Evolutionary conservation across 345 rosid species (phyloP).

Genomic region (Capsella bursapastoris): DNA sequence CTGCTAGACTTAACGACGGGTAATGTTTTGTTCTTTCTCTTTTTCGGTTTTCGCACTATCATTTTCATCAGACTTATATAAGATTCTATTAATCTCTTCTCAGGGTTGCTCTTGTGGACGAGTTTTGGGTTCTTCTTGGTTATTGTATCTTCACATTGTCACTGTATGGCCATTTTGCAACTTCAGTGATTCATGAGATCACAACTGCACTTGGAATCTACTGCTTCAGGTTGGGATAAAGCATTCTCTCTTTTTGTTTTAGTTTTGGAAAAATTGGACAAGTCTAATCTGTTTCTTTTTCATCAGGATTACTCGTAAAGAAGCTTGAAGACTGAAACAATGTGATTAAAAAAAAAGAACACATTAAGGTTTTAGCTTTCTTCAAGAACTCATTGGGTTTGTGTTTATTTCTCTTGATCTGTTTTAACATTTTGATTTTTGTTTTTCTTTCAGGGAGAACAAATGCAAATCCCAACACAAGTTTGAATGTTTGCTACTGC

Average conservation of each 20-base stretch:
- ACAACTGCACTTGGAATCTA: conserved; percentile 89
- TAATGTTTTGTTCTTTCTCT: conserved; percentile 41
- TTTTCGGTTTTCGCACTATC: not conserved
- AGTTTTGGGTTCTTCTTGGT: conserved; percentile 94
- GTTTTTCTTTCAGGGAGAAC: conserved; percentile 24
- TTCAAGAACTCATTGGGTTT: conserved; percentile 17
- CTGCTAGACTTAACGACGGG: conserved; percentile 75
- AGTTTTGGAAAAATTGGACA: no score
- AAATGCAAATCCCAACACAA: conserved; percentile 39
- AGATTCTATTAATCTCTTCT: conserved; percentile 20
- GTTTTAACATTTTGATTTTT: not conserved
- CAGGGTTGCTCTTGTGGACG: conserved; percentile 93
- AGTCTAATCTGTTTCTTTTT: not conserved
- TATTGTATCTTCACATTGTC: conserved; percentile 80
- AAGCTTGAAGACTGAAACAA: conserved; percentile 59
- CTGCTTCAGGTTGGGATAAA: conserved; percentile 84
- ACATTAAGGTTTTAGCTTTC: conserved; percentile 29
- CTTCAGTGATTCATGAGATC: conserved; percentile 92
- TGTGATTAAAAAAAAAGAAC: not conserved
- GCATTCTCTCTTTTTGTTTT: no score
- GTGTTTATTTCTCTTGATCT: conserved; percentile 5
- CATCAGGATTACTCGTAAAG: conserved; percentile 86
- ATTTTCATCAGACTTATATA: conserved; percentile 13
- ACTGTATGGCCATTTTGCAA: conserved; percentile 88
- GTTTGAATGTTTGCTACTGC: conserved; percentile 25